These are phyloP conservation scores for Boletus barrowsii DNA, from an alignment of 768 basidiomycete species.

Conservation along the genomic window DNA sequence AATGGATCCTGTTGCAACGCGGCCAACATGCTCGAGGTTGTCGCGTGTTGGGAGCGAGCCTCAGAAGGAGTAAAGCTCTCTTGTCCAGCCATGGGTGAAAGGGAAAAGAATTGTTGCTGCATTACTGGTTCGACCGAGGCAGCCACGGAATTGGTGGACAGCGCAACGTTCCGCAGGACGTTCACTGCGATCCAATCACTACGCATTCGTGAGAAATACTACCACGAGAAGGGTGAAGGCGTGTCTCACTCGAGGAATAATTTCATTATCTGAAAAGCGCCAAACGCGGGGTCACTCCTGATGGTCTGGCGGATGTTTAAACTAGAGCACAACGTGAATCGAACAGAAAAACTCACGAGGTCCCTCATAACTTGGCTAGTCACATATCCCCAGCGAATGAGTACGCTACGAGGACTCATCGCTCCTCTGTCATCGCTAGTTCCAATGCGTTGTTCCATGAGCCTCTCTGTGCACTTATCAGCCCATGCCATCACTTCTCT, in stretches of 20 bases:
- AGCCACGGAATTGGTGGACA: conserved; percentile 88
- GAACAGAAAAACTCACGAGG: conserved; percentile 50
- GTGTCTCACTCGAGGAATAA: conserved; percentile 80
- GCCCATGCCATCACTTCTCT: conserved; percentile 89
- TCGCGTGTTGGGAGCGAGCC: conserved; percentile 57
- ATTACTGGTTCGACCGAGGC: conserved; percentile 90
- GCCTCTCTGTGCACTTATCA: conserved; percentile 81
- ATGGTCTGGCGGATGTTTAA: conserved; percentile 59
- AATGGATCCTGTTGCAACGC: conserved; percentile 79
- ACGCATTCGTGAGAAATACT: conserved; percentile 17
- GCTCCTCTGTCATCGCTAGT: conserved; percentile 69
- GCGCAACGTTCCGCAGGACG: conserved; percentile 79
- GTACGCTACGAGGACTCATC: conserved; percentile 82
- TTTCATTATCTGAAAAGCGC: conserved; percentile 89
- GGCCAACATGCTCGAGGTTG: conserved; percentile 88
- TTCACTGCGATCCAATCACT: conserved; percentile 93
- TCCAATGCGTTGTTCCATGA: conserved; percentile 69
- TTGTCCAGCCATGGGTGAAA: conserved; percentile 88
- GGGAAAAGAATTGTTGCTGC: conserved; percentile 83
- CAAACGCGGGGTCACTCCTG: conserved; percentile 88
- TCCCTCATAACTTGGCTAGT: conserved; percentile 93
- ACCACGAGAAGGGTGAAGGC: not conserved
- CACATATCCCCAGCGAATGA: conserved; percentile 92
- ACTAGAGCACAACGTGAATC: not conserved
- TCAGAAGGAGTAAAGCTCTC: conserved; percentile 72